These are phyloP conservation scores for Colletotrichum sp. DNA, from an alignment of 2,329 filamentous ascomycete species.

Conservation along the genomic window DNA sequence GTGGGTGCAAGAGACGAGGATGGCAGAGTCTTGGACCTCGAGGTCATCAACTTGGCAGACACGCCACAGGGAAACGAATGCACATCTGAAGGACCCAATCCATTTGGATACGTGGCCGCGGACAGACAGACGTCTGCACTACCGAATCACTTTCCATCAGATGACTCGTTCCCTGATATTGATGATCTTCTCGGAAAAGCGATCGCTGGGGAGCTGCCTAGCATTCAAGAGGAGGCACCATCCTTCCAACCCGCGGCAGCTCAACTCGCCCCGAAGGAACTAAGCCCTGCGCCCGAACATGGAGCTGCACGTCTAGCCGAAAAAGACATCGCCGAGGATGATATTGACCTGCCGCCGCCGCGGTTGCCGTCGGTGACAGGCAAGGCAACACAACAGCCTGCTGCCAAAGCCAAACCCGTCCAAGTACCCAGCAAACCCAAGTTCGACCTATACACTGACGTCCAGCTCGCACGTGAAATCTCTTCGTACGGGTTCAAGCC, in stretches of 20 bases:
- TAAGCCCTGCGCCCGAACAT: neutral
- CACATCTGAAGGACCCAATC: constrained; percentile 31
- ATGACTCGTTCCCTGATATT: constrained; percentile 14
- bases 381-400: neutral
- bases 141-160: neutral
- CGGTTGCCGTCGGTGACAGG: neutral
- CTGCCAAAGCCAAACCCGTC: neutral
- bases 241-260: neutral
- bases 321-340: neutral
- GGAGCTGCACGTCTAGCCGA: neutral
- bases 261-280: neutral
- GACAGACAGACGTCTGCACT: neutral
- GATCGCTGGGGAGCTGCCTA: neutral
- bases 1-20: constrained; percentile 70
- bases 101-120: constrained; percentile 39
- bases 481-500: constrained; percentile 74
- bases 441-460: constrained; percentile 66
- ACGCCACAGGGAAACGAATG: constrained; percentile 35
- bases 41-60: constrained; percentile 64
- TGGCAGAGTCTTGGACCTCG: constrained; percentile 67
- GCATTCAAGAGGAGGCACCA: neutral
- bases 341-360: neutral
- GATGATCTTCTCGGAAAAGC: constrained; percentile 4
- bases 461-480: constrained; percentile 66
- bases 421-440: constrained; percentile 47